Evolutionary conservation across 441 rosid species (phyloP), one percentile per base, ranked within the genome.

Genomic region (Erodium texanum): DNA sequence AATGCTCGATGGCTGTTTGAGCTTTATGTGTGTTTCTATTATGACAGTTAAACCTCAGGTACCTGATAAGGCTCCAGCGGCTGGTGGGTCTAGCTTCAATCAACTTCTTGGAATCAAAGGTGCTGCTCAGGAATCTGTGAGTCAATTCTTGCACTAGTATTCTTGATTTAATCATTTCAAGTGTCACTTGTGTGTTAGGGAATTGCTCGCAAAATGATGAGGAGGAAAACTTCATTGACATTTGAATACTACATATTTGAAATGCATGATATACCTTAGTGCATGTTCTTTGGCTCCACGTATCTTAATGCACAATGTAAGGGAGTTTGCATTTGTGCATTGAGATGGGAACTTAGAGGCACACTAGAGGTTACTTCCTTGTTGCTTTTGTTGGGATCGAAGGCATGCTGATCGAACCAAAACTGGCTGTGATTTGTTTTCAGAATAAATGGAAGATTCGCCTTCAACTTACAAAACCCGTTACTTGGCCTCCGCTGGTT

Each of bases 371-470:
- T 7, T 7, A 38, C 56, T 1, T 23, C 29, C 29, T 27, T 1
- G 29, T 27, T 27, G 2, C 29, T 27, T 27, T 27, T 27, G 29
- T 27, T 27, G 29, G 29, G 29, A 27, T 27, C 4, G 4, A 1
- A 27, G 29, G 29, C 29, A 27, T 27, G 68, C 38, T 27, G 65
- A 67, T 15, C 27, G 9, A 7, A 18, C 65, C 3, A 50, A 38
- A 52, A 18, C n/a, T 45, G 64, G 27, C 70, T 14, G 10, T 70
- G 65, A 70, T 58, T 71, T 65, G 66, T 45, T 63, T 15, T 72
- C 87, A 90, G 99, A 82, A 93, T 78, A 93, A 81, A 86, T 90
- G 99, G 99, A 93, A 93, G 84, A 89, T 90, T 72, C 97, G 99
- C 73, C 95, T 93, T 75, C 99, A 93, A 76, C 90, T 93, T 29